Percentiles rank a stretch among this genome's conserved stretches.
phyloP scores from a whole-genome alignment of 306 rosid genomes.

The Vigna mungo region DNA sequence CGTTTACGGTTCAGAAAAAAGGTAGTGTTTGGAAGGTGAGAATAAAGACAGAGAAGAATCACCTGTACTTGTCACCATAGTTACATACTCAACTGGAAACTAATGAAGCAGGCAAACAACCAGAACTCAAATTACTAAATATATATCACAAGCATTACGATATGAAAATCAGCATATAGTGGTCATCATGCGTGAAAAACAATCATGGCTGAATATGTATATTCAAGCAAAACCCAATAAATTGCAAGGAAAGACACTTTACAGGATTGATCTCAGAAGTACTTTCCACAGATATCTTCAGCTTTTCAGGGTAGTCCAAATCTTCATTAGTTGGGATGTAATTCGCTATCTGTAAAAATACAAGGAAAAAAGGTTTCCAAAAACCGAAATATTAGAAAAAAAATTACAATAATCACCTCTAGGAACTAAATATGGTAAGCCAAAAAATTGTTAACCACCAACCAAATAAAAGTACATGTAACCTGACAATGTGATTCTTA shows the following conservation, averaged over 20 bases:
- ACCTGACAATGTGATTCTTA: slow-evolving; percentile 12
- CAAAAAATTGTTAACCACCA: slow-evolving; percentile 27
- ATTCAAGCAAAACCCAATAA: slow-evolving; percentile 10
- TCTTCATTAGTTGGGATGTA: slow-evolving; percentile 85
- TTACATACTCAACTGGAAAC: slow-evolving; percentile 30
- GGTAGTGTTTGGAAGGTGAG: slow-evolving; percentile 18
- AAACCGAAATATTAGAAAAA: slow-evolving; percentile 39
- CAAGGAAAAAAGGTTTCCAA: slow-evolving; percentile 19
- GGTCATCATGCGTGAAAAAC: slow-evolving; percentile 9
- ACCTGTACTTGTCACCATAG: background rate
- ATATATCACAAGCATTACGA: slow-evolving; percentile 25
- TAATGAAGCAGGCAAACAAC: background rate
- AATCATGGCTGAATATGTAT: background rate
- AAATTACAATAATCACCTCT: slow-evolving; percentile 9
- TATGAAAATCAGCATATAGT: slow-evolving; percentile 33
- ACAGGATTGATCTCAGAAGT: slow-evolving; percentile 72
- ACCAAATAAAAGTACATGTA: slow-evolving; percentile 23
- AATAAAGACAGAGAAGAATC: slow-evolving; percentile 23
- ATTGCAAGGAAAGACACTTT: slow-evolving; percentile 47
- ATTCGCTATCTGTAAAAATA: slow-evolving; percentile 77
- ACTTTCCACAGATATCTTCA: slow-evolving; percentile 67
- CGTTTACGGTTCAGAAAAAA: slow-evolving; percentile 10
- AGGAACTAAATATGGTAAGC: slow-evolving; percentile 32
- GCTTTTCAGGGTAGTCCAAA: slow-evolving; percentile 96
- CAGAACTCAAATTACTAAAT: slow-evolving; percentile 12